Percentiles rank a stretch among this genome's conserved stretches.
phyloP scores from a whole-genome alignment of 805 yeast genomes.

The Saccharomyces kudriavzevii region DNA sequence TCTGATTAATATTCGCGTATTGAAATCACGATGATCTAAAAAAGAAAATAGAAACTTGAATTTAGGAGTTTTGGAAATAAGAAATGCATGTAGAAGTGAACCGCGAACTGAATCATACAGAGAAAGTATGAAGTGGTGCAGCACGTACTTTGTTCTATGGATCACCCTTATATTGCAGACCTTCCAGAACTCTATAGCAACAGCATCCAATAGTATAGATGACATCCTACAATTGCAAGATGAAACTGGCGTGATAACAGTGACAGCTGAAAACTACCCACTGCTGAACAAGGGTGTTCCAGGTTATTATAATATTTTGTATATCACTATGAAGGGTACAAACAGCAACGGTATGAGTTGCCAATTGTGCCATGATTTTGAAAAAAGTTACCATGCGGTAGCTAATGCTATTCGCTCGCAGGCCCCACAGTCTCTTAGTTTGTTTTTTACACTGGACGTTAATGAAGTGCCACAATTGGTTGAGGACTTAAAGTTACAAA shows the following conservation, averaged over 20 bases:
- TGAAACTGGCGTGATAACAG: conserved; percentile 35
- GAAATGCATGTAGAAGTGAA: not conserved
- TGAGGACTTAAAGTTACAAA: conserved; percentile 34
- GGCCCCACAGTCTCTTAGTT: conserved; percentile 35
- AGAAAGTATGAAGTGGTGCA: not conserved
- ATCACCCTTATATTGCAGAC: not conserved
- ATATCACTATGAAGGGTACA: conserved; percentile 43
- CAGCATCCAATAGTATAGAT: not conserved
- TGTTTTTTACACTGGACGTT: conserved; percentile 47
- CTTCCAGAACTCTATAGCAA: not conserved
- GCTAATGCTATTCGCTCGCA: conserved; percentile 38
- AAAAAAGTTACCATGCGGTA: conserved; percentile 35
- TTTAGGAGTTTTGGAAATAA: not conserved
- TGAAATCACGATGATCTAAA: not conserved
- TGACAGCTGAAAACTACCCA: conserved; percentile 36
- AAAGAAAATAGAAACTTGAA: not conserved
- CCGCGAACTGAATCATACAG: not conserved
- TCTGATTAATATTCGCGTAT: not conserved
- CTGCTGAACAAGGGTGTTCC: conserved; percentile 39
- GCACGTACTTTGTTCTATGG: not conserved
- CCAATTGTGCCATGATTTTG: conserved; percentile 38
- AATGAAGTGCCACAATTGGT: conserved; percentile 36
- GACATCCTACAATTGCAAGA: conserved; percentile 16
- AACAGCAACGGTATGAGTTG: conserved; percentile 36
- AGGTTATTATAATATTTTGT: conserved; percentile 43